Percentiles rank a stretch among this genome's conserved stretches.
phyloP scores from a whole-genome alignment of 139 green algal species.

The Micromonas commoda region DNA sequence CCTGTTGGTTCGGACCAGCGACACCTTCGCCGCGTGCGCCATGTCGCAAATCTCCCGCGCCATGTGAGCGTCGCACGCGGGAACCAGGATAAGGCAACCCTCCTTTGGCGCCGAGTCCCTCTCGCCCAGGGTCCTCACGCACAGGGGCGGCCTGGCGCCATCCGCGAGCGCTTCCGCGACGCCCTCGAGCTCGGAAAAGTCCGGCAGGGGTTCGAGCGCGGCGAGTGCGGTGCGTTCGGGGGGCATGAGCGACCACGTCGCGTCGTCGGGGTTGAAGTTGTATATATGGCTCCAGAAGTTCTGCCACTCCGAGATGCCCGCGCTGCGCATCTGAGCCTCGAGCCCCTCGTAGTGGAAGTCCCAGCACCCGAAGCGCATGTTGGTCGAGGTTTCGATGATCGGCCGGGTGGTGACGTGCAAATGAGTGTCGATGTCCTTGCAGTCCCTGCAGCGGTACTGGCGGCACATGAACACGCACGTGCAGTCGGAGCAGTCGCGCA shows the following conservation, averaged over 20 bases:
- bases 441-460: constrained; percentile 50
- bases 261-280: constrained; percentile 56
- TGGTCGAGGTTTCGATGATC: constrained; percentile 51
- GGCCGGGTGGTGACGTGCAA: constrained; percentile 54
- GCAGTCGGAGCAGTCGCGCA: constrained; percentile 54
- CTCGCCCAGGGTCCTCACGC: neutral
- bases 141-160: neutral
- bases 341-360: constrained; percentile 49
- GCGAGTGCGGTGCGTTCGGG: neutral
- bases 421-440: constrained; percentile 35
- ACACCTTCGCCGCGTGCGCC: neutral
- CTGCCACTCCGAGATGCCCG: constrained; percentile 43
- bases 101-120: neutral
- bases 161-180: neutral
- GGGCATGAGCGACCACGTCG: neutral
- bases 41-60: neutral
- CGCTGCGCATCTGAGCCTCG: constrained; percentile 43
- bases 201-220: neutral
- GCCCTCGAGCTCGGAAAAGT: neutral
- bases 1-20: neutral
- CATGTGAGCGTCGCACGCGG: neutral
- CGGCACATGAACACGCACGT: constrained; percentile 42
- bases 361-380: constrained; percentile 51
- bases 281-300: constrained; percentile 63
- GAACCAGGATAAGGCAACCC: neutral